A percentile compares a stretch with the other conserved stretches of the same genome.
Evolutionary conservation across 2,329 filamentous ascomycete genomes (phyloP).

Genomic region (Epicoccum sorghinum): DNA sequence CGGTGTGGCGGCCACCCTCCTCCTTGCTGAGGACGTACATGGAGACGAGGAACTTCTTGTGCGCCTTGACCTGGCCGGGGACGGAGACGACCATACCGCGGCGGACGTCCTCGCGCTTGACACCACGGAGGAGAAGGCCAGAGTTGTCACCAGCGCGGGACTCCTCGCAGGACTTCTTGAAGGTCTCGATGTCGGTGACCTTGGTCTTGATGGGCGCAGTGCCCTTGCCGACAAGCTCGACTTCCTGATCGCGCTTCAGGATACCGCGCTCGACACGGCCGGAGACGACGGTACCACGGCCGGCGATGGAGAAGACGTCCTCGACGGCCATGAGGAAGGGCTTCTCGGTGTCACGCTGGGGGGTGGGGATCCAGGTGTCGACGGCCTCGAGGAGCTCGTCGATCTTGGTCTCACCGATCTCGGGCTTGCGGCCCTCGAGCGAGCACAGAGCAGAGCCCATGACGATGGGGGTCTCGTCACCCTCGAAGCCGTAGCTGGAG

Average conservation of each 20-base stretch:
- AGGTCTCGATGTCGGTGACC: slow-evolving; percentile 99
- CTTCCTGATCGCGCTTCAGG: slow-evolving; percentile 91
- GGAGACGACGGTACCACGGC: slow-evolving; percentile 94
- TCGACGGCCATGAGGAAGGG: slow-evolving; percentile 99
- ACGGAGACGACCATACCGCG: slow-evolving; percentile 93
- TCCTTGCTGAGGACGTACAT: slow-evolving; percentile 98
- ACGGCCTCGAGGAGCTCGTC: slow-evolving; percentile 90
- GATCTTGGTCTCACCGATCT: slow-evolving; percentile 87
- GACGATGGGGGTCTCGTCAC: slow-evolving; percentile 95
- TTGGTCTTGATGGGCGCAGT: slow-evolving; percentile 90
- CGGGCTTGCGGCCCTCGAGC: slow-evolving; percentile 81
- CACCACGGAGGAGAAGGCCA: slow-evolving; percentile 90
- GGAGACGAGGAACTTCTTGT: slow-evolving; percentile 90
- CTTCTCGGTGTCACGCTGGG: slow-evolving; percentile 92
- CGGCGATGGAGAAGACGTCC: slow-evolving; percentile 64
- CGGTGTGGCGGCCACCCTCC: slow-evolving; percentile 95
- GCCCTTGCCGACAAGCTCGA: slow-evolving; percentile 92
- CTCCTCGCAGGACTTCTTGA: slow-evolving; percentile 99
- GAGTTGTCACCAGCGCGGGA: slow-evolving; percentile 98
- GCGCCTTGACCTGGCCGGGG: slow-evolving; percentile 82
- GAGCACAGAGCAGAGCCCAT: slow-evolving; percentile 97
- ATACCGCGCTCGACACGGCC: slow-evolving; percentile 96
- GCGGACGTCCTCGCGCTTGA: slow-evolving; percentile 91
- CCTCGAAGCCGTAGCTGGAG: slow-evolving; percentile 91
- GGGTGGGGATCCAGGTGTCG: slow-evolving; percentile 95